Evolutionary conservation across 1,284 basidiomycete species (phyloP).

Genomic region (Xerocomus amazonicus): DNA sequence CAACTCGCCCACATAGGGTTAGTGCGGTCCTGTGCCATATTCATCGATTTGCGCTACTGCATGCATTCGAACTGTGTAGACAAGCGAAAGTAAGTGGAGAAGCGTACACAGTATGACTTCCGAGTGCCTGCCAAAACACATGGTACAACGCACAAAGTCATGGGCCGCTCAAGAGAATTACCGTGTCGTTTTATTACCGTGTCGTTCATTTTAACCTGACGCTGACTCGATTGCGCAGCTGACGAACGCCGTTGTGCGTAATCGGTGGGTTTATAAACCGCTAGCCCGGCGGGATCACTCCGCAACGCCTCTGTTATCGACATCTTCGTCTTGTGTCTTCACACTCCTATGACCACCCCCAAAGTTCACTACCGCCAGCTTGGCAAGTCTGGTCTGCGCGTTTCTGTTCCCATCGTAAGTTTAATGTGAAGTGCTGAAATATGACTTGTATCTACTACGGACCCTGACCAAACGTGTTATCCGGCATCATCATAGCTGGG

Average conservation of each 20-base stretch:
- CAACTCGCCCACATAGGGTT: no score
- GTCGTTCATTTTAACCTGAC: no score
- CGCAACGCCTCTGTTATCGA: neutral
- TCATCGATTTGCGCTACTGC: no score
- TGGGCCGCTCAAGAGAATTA: no score
- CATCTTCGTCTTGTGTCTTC: neutral
- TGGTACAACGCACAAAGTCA: no score
- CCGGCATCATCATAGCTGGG: constrained; percentile 35
- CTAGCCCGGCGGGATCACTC: neutral
- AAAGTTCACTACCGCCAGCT: constrained; percentile 41
- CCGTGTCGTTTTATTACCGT: no score
- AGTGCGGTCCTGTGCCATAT: no score
- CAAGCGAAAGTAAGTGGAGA: no score
- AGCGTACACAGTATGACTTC: no score
- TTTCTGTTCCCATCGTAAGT: constrained; percentile 46
- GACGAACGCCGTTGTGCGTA: neutral
- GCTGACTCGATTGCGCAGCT: neutral
- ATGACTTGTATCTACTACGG: neutral
- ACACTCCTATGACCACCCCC: constrained; percentile 5
- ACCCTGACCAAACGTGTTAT: neutral
- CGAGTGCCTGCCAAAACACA: no score
- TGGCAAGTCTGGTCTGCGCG: constrained; percentile 46
- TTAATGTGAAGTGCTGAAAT: neutral
- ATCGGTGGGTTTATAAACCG: no score
- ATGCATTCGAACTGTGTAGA: no score